Evolutionary conservation across 768 basidiomycete species (phyloP), one percentile per base, ranked within the genome.

Genomic region (Russula compacta): DNA sequence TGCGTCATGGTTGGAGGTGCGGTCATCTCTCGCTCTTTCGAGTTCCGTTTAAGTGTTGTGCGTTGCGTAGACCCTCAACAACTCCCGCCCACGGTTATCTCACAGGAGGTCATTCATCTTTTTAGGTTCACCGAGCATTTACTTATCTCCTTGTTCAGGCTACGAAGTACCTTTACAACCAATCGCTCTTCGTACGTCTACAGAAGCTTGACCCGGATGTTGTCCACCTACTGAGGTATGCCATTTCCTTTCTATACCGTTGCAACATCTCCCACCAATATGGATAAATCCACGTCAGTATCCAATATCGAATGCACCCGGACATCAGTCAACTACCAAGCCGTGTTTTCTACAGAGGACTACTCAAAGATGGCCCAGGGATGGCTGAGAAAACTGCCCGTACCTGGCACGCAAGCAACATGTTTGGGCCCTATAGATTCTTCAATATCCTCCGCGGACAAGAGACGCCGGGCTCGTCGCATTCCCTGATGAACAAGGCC

Each of bases 261-360:
- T 50, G 43, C 9, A 24, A 33, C 21, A 43, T 14, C 11, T 44
- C 35, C 53, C 15, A n/a, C 46, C 19, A 29, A 58, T 53, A 42
- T 14, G 38, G 6, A n/a, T 54, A 12, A 57, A 36, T 55, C 39
- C 19, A 33, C 56, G 36, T 61, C 60, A 98, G 95, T 67, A 98
- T 99, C 44, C 97, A 99, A 75, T 99, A 99, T 71, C 95, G 97
- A 66, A 99, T 99, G 97, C 95, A 99, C 70, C 95, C 95, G 1
- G 86, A 91, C 54, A 98, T 98, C 69, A 95, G 93, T 64, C 77
- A 77, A 53, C 80, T 99, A 17, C 97, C 97, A 0, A 97, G 94
- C 61, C 79, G 78, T 49, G 73, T 93, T 2, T 99, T 99, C 74
- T 99, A 99, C 70, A 75, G 85, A 56, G 83, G 85, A 7, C 78